These are phyloP conservation scores for Diaporthe nobilis DNA, from an alignment of 2,329 filamentous ascomycete genomes.

Conservation along the genomic window DNA sequence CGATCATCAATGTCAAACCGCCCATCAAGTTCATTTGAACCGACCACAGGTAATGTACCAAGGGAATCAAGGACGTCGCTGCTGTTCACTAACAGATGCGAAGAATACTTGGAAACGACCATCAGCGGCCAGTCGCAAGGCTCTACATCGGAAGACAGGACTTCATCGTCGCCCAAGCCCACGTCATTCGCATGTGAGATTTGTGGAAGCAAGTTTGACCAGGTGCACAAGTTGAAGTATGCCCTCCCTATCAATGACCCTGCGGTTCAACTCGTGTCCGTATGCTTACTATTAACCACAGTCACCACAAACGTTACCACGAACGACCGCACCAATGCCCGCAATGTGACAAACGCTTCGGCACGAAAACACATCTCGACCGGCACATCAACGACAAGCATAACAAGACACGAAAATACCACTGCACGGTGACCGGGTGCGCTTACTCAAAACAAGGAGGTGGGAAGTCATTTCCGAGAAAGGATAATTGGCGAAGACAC, in stretches of 20 bases:
- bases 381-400: constrained; percentile 75
- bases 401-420: constrained; percentile 71
- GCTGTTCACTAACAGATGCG: constrained; percentile 21
- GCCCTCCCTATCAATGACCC: constrained; percentile 39
- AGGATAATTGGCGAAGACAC: constrained; percentile 75
- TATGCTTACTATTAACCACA: constrained; percentile 48
- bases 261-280: not conserved
- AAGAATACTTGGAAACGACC: constrained; percentile 38
- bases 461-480: constrained; percentile 71
- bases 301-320: constrained; percentile 73
- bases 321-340: constrained; percentile 66
- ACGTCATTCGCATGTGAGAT: constrained; percentile 56
- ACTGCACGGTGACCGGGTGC: constrained; percentile 68
- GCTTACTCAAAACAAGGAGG: constrained; percentile 67
- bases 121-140: constrained; percentile 40
- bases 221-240: constrained; percentile 73
- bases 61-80: constrained; percentile 50
- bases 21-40: constrained; percentile 42
- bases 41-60: constrained; percentile 45
- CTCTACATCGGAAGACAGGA: constrained; percentile 38
- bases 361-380: constrained; percentile 73
- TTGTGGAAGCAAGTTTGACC: constrained; percentile 65
- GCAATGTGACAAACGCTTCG: constrained; percentile 69
- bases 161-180: constrained; percentile 47
- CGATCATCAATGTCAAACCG: constrained; percentile 41